Evolutionary conservation across 768 basidiomycete genomes (phyloP).

Genomic region (Mycena vitilis): DNA sequence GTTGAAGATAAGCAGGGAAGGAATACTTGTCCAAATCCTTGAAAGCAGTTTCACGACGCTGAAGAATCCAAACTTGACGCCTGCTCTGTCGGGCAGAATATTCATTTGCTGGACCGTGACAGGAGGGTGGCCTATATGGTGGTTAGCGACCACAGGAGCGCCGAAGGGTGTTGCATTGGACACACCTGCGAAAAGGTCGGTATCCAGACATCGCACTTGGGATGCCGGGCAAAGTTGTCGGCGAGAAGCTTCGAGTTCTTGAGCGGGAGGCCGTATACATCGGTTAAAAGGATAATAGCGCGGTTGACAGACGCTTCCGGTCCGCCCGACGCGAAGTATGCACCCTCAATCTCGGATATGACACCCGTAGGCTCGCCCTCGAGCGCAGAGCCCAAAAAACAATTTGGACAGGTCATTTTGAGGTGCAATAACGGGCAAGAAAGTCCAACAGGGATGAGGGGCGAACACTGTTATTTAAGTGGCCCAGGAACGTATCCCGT

Average conservation of each 20-base stretch:
- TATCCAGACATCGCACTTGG: slow-evolving; percentile 57
- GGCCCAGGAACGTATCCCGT: too few species aligned
- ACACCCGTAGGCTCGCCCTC: slow-evolving; percentile 49
- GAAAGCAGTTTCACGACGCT: slow-evolving; percentile 44
- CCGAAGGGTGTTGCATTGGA: too few species aligned
- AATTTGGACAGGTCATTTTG: slow-evolving; percentile 38
- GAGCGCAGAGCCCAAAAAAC: slow-evolving; percentile 44
- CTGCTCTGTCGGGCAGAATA: slow-evolving; percentile 44
- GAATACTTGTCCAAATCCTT: slow-evolving; percentile 42
- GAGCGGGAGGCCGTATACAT: slow-evolving; percentile 53
- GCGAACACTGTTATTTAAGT: too few species aligned
- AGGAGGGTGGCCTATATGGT: slow-evolving; percentile 22
- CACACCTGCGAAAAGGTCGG: slow-evolving; percentile 47
- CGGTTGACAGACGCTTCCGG: slow-evolving; percentile 26
- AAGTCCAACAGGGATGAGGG: too few species aligned
- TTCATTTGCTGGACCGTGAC: slow-evolving; percentile 21
- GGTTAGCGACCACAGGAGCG: too few species aligned
- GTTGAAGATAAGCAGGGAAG: slow-evolving; percentile 43
- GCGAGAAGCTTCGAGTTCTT: slow-evolving; percentile 56
- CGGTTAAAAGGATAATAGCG: slow-evolving; percentile 54
- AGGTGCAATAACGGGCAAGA: too few species aligned
- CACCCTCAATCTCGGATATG: slow-evolving; percentile 37
- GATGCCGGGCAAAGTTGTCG: slow-evolving; percentile 47
- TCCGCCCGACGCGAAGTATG: slow-evolving; percentile 46
- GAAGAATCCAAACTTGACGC: slow-evolving; percentile 45